Evolutionary conservation across 2,329 filamentous ascomycete species (phyloP).

Genomic region (Pseudogymnoascus sp.): DNA sequence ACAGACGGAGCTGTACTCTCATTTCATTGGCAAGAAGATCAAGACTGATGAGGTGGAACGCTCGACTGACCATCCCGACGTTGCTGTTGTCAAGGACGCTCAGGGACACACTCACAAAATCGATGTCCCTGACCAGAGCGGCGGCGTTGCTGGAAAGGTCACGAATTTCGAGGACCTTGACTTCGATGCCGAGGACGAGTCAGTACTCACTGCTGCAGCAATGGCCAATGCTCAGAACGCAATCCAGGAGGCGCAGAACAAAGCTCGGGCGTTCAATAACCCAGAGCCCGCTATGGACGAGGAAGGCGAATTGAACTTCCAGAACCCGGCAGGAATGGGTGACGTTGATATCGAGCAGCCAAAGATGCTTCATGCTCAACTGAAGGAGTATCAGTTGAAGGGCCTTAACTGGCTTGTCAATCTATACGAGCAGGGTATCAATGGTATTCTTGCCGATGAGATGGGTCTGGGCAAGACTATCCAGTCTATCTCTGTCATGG

Average conservation of each 20-base stretch:
- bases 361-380: slow-evolving; percentile 82
- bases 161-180: slow-evolving; percentile 92
- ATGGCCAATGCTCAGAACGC: slow-evolving; percentile 95
- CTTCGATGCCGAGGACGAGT: slow-evolving; percentile 92
- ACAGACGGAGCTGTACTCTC: slow-evolving; percentile 96
- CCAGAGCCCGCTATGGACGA: slow-evolving; percentile 67
- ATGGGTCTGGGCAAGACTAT: slow-evolving; percentile 99
- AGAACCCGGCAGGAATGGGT: slow-evolving; percentile 91
- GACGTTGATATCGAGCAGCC: slow-evolving; percentile 93
- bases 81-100: slow-evolving; percentile 46
- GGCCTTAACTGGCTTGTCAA: slow-evolving; percentile 99
- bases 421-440: slow-evolving; percentile 98
- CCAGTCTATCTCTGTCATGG: slow-evolving; percentile 98
- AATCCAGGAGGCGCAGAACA: slow-evolving; percentile 87
- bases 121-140: slow-evolving; percentile 43
- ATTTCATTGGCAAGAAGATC: slow-evolving; percentile 99
- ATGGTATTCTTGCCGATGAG: slow-evolving; percentile 95
- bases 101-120: slow-evolving; percentile 34
- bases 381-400: slow-evolving; percentile 98
- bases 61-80: slow-evolving; percentile 74
- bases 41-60: slow-evolving; percentile 93
- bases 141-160: slow-evolving; percentile 60
- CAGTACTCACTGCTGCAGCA: slow-evolving; percentile 70
- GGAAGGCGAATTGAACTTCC: slow-evolving; percentile 98
- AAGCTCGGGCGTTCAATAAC: slow-evolving; percentile 88